A percentile compares a stretch with the other conserved stretches of the same genome.
phyloP scores from a whole-genome alignment of 139 green algal species.

The Mychonastes homosphaera region DNA sequence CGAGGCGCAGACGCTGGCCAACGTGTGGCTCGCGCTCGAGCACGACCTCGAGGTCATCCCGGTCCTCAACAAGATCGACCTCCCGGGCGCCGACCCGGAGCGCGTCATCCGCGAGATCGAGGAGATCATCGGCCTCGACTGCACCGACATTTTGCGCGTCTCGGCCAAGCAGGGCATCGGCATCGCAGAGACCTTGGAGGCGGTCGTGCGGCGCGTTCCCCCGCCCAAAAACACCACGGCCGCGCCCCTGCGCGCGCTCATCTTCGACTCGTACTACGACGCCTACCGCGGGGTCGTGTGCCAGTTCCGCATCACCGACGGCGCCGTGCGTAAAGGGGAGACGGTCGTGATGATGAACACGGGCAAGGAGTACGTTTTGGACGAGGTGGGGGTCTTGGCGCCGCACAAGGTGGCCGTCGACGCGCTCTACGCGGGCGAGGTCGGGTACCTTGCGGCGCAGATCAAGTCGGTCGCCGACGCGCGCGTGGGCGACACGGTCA shows the following conservation, averaged over 20 bases:
- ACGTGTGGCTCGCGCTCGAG: slow-evolving; percentile 95
- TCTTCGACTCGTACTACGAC: slow-evolving; percentile 99
- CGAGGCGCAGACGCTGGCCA: slow-evolving; percentile 96
- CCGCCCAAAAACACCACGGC: slow-evolving; percentile 52
- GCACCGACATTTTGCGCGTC: slow-evolving; percentile 43
- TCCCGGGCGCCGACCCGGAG: slow-evolving; percentile 86
- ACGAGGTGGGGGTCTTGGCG: slow-evolving; percentile 83
- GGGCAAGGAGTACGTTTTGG: slow-evolving; percentile 75
- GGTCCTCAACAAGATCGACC: slow-evolving; percentile 97
- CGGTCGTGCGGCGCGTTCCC: slow-evolving; percentile 75
- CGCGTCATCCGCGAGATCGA: slow-evolving; percentile 88
- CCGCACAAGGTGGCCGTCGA: slow-evolving; percentile 74
- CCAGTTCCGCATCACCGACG: slow-evolving; percentile 74
- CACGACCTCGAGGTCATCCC: slow-evolving; percentile 94
- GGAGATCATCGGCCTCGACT: slow-evolving; percentile 92
- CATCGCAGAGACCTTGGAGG: slow-evolving; percentile 86
- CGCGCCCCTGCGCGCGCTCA: slow-evolving; percentile 65
- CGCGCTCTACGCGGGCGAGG: slow-evolving; percentile 77
- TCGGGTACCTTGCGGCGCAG: slow-evolving; percentile 81
- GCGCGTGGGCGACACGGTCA: slow-evolving; percentile 94
- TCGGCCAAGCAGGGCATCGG: slow-evolving; percentile 57
- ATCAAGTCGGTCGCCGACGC: slow-evolving; percentile 88
- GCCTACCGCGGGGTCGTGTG: slow-evolving; percentile 59
- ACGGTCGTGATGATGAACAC: slow-evolving; percentile 85
- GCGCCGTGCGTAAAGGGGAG: slow-evolving; percentile 63